Evolutionary conservation across 805 yeast genomes (phyloP), one percentile per base, ranked within the genome.

Genomic region (Suhomyces faveliae): DNA sequence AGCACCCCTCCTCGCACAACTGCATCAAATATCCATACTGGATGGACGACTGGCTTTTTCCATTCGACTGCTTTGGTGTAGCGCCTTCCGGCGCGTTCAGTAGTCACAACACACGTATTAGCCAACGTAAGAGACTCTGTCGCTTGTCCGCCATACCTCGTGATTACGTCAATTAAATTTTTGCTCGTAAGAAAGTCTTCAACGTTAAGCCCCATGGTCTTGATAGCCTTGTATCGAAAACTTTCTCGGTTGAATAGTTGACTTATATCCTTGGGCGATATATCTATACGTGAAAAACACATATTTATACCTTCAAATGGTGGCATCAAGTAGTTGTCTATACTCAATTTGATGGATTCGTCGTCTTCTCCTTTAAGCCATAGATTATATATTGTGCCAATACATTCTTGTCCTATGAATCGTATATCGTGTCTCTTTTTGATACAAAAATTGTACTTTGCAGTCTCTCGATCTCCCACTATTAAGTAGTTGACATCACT

Each of bases 401-500:
- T 66, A 6, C 77, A 64, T 2, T 73, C 71, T 0, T 82, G 76
- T 10, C 65, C 60, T 13, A 88, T 59, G 54, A 88, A 81, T 38
- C 62, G 63, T 25, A 89, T 74, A 63, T 87, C 91, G 43, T 68
- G 27, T 47, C 88, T 64, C 47, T 71, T 68, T 48, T 71, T 66
- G 1, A 80, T 74, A 46, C 80, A 74, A 57, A 71, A 83, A 43
- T 64, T 65, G 61, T 75, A 81, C 59, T 83, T 83, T 22, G 79
- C 83, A 0, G 86, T 80, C 47, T 73, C 66, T 23, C 78, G 66
- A 35, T 72, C 73, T 1, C 89, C 89, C 24, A 84, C 83, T 4
- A 86, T 71, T 21, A 86, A 63, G 35, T 78, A 78, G 45, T 77
- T 74, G 2, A 80, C 84, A 59, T 81, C 83, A 42, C 81, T 77